Conservation (phyloP, 768 basidiomycete genomes). For the Wakefieldia striispora region DNA sequence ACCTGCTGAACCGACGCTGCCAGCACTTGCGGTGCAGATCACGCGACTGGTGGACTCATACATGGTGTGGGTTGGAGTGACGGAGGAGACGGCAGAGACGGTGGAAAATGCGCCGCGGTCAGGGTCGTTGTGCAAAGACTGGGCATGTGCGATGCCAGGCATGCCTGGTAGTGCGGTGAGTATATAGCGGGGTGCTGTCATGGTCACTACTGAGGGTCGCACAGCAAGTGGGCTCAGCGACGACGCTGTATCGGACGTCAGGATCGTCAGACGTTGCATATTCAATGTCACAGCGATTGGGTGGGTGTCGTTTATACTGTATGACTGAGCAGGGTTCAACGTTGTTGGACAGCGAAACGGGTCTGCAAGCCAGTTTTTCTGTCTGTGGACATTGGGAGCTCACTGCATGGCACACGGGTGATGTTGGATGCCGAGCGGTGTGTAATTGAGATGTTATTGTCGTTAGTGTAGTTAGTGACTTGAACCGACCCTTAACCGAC, state of each 20-base stretch:
- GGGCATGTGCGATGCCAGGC: conserved; percentile 82
- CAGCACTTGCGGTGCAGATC: conserved; percentile 63
- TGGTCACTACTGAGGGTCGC: conserved; percentile 1
- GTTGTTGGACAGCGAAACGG: conserved; percentile 50
- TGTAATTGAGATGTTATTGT: conserved; percentile 37
- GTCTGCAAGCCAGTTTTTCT: conserved; percentile 69
- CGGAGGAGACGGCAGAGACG: conserved; percentile 44
- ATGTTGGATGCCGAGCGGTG: conserved; percentile 60
- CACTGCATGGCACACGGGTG: conserved; percentile 48
- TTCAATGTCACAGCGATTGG: conserved; percentile 78
- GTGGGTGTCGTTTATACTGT: conserved; percentile 41
- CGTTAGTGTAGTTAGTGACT: not conserved
- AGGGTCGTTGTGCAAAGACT: conserved; percentile 67
- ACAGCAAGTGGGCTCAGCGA: conserved; percentile 40
- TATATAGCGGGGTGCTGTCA: not conserved
- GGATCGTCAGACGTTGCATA: conserved; percentile 56
- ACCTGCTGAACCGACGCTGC: conserved; percentile 48
- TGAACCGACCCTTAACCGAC: conserved; percentile 33
- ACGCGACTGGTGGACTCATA: conserved; percentile 68
- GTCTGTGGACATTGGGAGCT: conserved; percentile 57
- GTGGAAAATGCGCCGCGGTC: conserved; percentile 46
- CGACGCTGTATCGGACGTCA: conserved; percentile 61
- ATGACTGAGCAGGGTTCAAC: not conserved
- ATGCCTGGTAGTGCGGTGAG: conserved; percentile 21
- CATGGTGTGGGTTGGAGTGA: conserved; percentile 81